Conservation (phyloP, 2,329 filamentous ascomycete species). For the Trichoderma sp. region DNA sequence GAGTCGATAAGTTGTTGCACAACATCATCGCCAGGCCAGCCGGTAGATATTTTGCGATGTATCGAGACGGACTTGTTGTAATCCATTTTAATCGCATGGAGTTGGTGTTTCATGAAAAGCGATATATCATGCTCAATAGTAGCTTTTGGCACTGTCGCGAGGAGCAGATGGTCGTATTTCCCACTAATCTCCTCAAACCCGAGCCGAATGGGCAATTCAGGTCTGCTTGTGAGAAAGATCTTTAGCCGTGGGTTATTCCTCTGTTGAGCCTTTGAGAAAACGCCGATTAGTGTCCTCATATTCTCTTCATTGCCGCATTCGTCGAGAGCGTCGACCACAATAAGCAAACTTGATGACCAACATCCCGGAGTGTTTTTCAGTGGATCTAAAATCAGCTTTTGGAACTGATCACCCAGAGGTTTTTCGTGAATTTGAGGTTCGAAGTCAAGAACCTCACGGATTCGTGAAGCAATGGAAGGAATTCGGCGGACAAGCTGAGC, state of each 20-base stretch:
- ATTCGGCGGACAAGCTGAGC: conserved; percentile 32
- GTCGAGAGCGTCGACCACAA: conserved; percentile 39
- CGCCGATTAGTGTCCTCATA: conserved; percentile 32
- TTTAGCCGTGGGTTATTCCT: conserved; percentile 27
- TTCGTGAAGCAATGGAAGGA: conserved; percentile 28
- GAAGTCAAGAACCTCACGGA: conserved; percentile 33
- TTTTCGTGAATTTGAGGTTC: conserved; percentile 32
- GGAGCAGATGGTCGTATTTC: conserved; percentile 12
- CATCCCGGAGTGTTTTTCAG: conserved; percentile 23
- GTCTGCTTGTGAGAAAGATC: conserved; percentile 44
- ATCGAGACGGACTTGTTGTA: conserved; percentile 17
- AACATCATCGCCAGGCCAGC: conserved; percentile 19
- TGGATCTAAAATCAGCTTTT: conserved; percentile 39
- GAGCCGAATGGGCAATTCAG: conserved; percentile 38
- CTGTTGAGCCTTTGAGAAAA: conserved; percentile 3
- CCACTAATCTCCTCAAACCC: conserved; percentile 33
- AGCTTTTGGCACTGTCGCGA: neutral
- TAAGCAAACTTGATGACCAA: conserved; percentile 7
- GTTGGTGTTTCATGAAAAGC: neutral
- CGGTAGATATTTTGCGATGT: neutral
- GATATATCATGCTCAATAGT: conserved; percentile 10
- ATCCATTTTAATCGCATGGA: neutral
- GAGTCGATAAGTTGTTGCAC: conserved; percentile 26
- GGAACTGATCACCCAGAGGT: conserved; percentile 38
- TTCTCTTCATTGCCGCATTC: conserved; percentile 32